Percentiles rank a stretch among this genome's conserved stretches.
Evolutionary conservation across 495 filamentous ascomycete species (phyloP).

Genomic region (Podospora fimiseda): DNA sequence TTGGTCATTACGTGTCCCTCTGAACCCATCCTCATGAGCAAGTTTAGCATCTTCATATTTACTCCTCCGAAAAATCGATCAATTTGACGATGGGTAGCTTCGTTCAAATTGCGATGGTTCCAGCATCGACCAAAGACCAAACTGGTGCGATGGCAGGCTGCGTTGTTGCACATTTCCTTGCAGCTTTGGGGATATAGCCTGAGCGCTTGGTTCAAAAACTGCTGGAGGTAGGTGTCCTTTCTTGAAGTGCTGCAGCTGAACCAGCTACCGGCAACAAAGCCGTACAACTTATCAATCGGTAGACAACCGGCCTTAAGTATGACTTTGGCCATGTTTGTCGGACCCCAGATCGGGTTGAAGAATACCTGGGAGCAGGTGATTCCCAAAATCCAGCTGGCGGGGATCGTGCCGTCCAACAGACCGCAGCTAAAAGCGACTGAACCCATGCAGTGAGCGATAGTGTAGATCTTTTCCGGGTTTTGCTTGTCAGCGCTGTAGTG

Average conservation of each 20-base stretch:
- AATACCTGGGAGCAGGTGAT: slow-evolving; percentile 59
- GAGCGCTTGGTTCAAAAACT: slow-evolving; percentile 48
- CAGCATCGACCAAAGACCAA: slow-evolving; percentile 61
- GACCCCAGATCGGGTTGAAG: slow-evolving; percentile 55
- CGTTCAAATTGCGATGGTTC: slow-evolving; percentile 59
- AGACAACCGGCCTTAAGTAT: slow-evolving; percentile 37
- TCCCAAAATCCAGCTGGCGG: slow-evolving; percentile 51
- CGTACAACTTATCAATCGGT: slow-evolving; percentile 41
- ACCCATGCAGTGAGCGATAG: slow-evolving; percentile 62
- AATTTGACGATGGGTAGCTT: slow-evolving; percentile 56
- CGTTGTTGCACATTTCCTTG: slow-evolving; percentile 56
- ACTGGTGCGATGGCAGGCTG: slow-evolving; percentile 53
- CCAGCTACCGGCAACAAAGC: slow-evolving; percentile 43
- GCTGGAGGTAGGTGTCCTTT: slow-evolving; percentile 47
- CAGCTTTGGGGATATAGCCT: slow-evolving; percentile 53
- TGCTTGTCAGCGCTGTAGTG: slow-evolving; percentile 1
- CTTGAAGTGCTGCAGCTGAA: slow-evolving; percentile 44
- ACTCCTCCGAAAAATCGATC: slow-evolving; percentile 56
- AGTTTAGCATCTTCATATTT: slow-evolving; percentile 52
- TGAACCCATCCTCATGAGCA: slow-evolving; percentile 52
- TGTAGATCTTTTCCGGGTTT: slow-evolving; percentile 44
- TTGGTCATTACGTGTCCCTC: slow-evolving; percentile 49
- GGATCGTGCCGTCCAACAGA: slow-evolving; percentile 59
- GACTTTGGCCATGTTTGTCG: slow-evolving; percentile 55
- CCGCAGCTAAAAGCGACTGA: slow-evolving; percentile 53